Percentiles rank a stretch among this genome's conserved stretches.
Evolutionary conservation across 768 basidiomycete species (phyloP).

Genomic region (Strobilomyces confusus): DNA sequence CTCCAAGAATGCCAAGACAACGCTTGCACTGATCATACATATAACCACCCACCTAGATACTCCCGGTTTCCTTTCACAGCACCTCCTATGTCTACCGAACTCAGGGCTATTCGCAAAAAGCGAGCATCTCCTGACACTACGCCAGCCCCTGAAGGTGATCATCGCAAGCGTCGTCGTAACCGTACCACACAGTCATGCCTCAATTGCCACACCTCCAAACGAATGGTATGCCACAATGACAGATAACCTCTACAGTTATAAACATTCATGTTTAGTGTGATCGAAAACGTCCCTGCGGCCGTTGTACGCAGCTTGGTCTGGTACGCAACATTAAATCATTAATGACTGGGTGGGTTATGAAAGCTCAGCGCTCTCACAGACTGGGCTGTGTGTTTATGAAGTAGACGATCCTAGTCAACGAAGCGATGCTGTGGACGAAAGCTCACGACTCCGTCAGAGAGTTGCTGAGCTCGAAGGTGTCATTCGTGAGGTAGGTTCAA

Average conservation of each 20-base stretch:
- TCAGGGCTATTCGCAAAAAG: slow-evolving; percentile 28
- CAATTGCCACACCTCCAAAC: slow-evolving; percentile 70
- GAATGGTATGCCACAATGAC: slow-evolving; percentile 48
- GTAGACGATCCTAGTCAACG: slow-evolving; percentile 70
- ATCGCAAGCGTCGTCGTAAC: slow-evolving; percentile 62
- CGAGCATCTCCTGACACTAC: slow-evolving; percentile 21
- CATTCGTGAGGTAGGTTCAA: slow-evolving; percentile 60
- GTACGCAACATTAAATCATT: slow-evolving; percentile 30
- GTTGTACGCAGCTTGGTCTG: slow-evolving; percentile 41
- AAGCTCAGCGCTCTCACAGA: slow-evolving; percentile 37
- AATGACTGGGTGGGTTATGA: slow-evolving; percentile 22
- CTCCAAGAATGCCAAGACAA: slow-evolving; percentile 22
- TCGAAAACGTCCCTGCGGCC: slow-evolving; percentile 44
- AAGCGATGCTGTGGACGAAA: slow-evolving; percentile 53
- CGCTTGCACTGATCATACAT: slow-evolving; percentile 19
- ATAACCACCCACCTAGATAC: slow-evolving; percentile 18
- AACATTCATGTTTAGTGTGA: slow-evolving; percentile 35
- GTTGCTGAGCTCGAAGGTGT: slow-evolving; percentile 83
- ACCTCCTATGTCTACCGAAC: slow-evolving; percentile 27
- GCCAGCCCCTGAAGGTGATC: slow-evolving; percentile 44
- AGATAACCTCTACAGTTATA: not conserved
- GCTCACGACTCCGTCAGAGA: slow-evolving; percentile 60
- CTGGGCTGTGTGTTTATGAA: slow-evolving; percentile 81
- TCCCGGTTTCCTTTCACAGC: slow-evolving; percentile 1
- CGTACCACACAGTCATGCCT: slow-evolving; percentile 71